Evolutionary conservation across 768 basidiomycete species (phyloP).

Genomic region (Neoboletus magnificus): DNA sequence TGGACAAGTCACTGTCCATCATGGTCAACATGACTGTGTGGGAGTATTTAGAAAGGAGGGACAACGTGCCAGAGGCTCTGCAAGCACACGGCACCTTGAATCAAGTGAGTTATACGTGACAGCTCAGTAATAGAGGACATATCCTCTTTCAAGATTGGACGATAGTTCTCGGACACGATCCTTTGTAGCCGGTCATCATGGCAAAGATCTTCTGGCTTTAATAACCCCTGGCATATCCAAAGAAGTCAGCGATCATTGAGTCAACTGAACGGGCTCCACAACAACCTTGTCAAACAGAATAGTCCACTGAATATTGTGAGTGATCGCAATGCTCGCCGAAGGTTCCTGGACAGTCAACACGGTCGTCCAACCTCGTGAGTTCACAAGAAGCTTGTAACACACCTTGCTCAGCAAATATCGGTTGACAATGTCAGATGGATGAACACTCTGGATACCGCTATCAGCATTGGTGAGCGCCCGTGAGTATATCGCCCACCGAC

Average conservation of each 20-base stretch:
- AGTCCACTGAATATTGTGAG: constrained; percentile 15
- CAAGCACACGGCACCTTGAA: constrained; percentile 1
- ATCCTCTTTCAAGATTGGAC: constrained; percentile 5
- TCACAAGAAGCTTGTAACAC: neutral
- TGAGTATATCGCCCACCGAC: neutral
- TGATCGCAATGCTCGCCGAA: constrained; percentile 10
- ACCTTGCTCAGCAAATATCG: constrained; percentile 10
- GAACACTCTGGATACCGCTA: neutral
- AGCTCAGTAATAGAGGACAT: neutral
- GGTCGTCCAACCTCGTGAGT: neutral
- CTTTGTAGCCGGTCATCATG: constrained; percentile 1
- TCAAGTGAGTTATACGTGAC: neutral
- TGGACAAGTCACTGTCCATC: neutral
- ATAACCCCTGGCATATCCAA: constrained; percentile 1
- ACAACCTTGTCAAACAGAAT: constrained; percentile 8
- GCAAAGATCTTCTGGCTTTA: constrained; percentile 3
- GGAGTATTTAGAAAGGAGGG: neutral
- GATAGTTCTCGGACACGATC: constrained; percentile 6
- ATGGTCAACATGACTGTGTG: neutral
- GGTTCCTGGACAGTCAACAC: constrained; percentile 2
- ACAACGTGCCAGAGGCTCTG: constrained; percentile 1
- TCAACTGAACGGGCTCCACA: neutral
- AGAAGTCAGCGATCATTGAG: neutral
- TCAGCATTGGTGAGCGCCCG: neutral
- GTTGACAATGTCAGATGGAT: constrained; percentile 16